A percentile compares a stretch with the other conserved stretches of the same genome.
phyloP scores from a whole-genome alignment of 2,329 filamentous ascomycete genomes.

The Exserohilum turcica region DNA sequence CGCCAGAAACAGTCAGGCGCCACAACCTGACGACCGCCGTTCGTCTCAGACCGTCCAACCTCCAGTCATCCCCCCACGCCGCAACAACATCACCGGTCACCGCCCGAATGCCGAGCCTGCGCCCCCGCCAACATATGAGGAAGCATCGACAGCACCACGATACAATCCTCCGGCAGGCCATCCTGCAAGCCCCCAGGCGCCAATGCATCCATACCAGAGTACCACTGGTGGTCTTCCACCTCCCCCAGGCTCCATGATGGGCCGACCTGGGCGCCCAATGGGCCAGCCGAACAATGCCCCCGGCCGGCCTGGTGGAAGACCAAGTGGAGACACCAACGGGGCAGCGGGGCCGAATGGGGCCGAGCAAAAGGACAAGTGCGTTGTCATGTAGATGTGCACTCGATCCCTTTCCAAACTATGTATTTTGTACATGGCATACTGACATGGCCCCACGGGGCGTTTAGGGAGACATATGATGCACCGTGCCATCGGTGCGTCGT shows the following conservation, averaged over 20 bases:
- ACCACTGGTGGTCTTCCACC: constrained; percentile 19
- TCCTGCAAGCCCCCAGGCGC: constrained; percentile 49
- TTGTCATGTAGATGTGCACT: constrained; percentile 37
- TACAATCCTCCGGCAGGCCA: constrained; percentile 59
- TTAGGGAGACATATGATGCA: neutral
- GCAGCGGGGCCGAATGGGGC: constrained; percentile 9
- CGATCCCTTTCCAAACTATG: neutral
- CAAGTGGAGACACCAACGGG: constrained; percentile 29
- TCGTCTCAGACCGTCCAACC: constrained; percentile 43
- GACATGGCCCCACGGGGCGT: neutral
- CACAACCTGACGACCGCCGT: constrained; percentile 31
- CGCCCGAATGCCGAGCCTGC: constrained; percentile 54
- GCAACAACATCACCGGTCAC: constrained; percentile 46
- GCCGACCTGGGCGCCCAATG: neutral
- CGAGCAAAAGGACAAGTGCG: constrained; percentile 41
- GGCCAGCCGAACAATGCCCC: neutral
- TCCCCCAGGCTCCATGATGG: constrained; percentile 10
- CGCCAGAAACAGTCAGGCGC: constrained; percentile 63
- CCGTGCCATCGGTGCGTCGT: neutral
- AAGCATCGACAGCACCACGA: constrained; percentile 62
- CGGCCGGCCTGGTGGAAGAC: constrained; percentile 30
- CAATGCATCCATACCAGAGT: constrained; percentile 33
- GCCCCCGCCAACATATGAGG: constrained; percentile 69
- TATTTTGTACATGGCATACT: neutral
- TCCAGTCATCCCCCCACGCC: constrained; percentile 54